Conservation (phyloP, 305 asterid genomes). For the Fraxinus sp. region DNA sequence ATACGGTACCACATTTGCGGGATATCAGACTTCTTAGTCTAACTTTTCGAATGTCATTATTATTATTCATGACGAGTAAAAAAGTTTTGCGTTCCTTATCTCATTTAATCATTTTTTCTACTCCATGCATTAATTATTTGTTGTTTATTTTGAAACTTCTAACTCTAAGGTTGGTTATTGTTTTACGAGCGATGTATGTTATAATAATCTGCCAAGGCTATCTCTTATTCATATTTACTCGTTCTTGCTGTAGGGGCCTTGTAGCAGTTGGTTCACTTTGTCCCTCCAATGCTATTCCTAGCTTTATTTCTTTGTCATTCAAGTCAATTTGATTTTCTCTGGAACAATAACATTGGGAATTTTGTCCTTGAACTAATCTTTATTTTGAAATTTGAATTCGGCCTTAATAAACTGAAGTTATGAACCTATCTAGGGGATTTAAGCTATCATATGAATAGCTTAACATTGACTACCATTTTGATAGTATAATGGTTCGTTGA, state of each 20-base stretch:
- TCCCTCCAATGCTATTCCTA: not conserved
- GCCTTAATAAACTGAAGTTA: not conserved
- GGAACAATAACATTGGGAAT: not conserved
- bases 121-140: not conserved
- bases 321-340: not conserved
- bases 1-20: not conserved
- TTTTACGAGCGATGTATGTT: not conserved
- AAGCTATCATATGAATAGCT: not conserved
- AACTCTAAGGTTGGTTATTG: not conserved
- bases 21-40: not conserved
- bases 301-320: not conserved
- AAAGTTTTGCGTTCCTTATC: not conserved
- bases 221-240: not conserved
- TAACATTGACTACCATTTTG: not conserved
- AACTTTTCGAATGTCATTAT: not conserved
- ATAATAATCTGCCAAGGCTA: not conserved
- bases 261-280: not conserved
- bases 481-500: not conserved
- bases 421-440: not conserved
- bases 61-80: not conserved
- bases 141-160: not conserved
- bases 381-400: not conserved
- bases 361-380: not conserved
- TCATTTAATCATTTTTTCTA: not conserved
- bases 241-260: not conserved